Conservation (phyloP, 331 rosid genomes). For the Rosa hybrid region DNA sequence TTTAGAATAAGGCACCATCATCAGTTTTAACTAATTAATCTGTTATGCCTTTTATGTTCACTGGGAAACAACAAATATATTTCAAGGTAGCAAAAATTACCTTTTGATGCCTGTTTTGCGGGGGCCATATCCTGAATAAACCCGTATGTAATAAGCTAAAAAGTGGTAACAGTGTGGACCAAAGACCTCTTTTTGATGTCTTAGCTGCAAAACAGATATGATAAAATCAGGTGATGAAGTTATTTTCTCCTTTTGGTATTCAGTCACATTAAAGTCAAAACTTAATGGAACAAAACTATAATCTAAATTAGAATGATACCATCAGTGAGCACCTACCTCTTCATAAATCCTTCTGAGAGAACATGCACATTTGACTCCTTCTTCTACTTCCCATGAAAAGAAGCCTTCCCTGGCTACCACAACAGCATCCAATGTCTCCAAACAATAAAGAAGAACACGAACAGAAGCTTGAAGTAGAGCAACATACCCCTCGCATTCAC, state of each 20-base stretch:
- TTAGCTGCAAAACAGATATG: constrained; percentile 53
- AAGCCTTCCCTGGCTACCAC: constrained; percentile 36
- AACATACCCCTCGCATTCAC: constrained; percentile 67
- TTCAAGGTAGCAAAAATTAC: constrained; percentile 28
- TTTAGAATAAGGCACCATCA: not conserved
- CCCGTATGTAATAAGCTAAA: constrained; percentile 67
- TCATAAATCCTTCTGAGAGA: constrained; percentile 71
- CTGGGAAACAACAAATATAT: not conserved
- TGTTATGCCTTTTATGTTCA: not conserved
- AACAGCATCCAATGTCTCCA: constrained; percentile 58
- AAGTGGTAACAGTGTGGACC: constrained; percentile 69
- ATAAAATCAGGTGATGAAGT: constrained; percentile 20
- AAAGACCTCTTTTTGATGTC: constrained; percentile 70
- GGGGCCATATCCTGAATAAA: constrained; percentile 82
- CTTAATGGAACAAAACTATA: not conserved
- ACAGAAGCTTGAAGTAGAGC: constrained; percentile 77
- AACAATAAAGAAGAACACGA: constrained; percentile 69
- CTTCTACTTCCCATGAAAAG: constrained; percentile 65
- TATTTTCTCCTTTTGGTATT: not conserved
- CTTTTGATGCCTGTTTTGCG: constrained; percentile 70
- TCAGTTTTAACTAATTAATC: not conserved
- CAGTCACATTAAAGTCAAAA: not conserved
- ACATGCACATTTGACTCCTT: constrained; percentile 79
- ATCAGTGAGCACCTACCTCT: constrained; percentile 54
- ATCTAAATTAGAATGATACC: constrained; percentile 10